These are phyloP conservation scores for Trametes coccinea DNA, from an alignment of 768 basidiomycete species.

Conservation along the genomic window DNA sequence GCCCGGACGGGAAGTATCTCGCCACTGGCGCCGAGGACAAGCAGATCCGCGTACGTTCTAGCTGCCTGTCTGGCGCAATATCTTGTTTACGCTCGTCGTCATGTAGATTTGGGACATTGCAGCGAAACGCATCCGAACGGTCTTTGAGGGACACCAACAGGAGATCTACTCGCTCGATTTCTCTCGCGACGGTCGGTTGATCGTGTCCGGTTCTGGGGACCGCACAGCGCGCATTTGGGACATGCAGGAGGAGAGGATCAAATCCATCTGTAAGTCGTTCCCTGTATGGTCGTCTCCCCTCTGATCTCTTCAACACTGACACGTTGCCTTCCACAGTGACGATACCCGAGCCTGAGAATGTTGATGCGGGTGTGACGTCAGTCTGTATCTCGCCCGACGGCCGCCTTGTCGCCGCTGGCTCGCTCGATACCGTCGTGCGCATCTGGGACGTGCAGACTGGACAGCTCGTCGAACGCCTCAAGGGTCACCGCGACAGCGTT, in stretches of 20 bases:
- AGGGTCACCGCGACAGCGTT: slow-evolving; percentile 62
- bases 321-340: slow-evolving; percentile 32
- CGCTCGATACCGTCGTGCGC: slow-evolving; percentile 63
- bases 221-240: slow-evolving; percentile 64
- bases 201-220: slow-evolving; percentile 89
- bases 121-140: slow-evolving; percentile 71
- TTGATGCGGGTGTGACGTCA: slow-evolving; percentile 63
- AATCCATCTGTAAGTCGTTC: slow-evolving; percentile 35
- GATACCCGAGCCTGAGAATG: slow-evolving; percentile 48
- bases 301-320: background rate
- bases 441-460: slow-evolving; percentile 69
- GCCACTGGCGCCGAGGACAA: slow-evolving; percentile 91
- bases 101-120: slow-evolving; percentile 89
- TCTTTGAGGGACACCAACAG: slow-evolving; percentile 87
- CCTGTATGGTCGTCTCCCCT: background rate
- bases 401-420: slow-evolving; percentile 58
- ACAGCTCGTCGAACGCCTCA: slow-evolving; percentile 55
- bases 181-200: slow-evolving; percentile 79
- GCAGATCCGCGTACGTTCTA: slow-evolving; percentile 72
- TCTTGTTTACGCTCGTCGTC: background rate
- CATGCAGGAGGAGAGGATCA: slow-evolving; percentile 45
- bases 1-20: slow-evolving; percentile 67
- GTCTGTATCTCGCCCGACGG: slow-evolving; percentile 63
- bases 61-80: background rate
- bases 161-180: slow-evolving; percentile 96